These are phyloP conservation scores for Metarhizium guizhouense DNA, from an alignment of 2,329 filamentous ascomycete species.

Conservation along the genomic window DNA sequence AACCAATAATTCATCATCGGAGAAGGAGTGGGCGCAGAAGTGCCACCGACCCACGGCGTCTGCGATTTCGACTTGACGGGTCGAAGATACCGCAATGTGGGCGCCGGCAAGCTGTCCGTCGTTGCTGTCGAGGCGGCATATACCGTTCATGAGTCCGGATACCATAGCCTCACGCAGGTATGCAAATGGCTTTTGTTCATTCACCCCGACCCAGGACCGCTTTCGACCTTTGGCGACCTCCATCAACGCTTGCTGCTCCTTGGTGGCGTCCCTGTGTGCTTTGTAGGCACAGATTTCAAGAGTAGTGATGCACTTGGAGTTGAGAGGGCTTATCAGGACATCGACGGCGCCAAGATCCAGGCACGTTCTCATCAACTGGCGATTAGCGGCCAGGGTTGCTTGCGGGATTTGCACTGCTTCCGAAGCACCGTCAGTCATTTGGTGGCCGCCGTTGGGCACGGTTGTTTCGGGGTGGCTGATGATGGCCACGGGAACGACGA, in stretches of 20 bases:
- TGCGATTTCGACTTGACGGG: conserved; percentile 58
- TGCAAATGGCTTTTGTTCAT: conserved; percentile 77
- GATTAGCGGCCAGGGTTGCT: conserved; percentile 20
- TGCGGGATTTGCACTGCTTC: conserved; percentile 22
- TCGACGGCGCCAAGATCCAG: conserved; percentile 82
- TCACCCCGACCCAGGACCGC: conserved; percentile 83
- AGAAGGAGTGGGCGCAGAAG: conserved; percentile 84
- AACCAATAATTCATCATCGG: conserved; percentile 82
- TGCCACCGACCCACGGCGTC: conserved; percentile 68
- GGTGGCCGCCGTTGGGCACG: conserved; percentile 16
- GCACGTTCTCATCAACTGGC: conserved; percentile 54
- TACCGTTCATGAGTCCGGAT: conserved; percentile 78
- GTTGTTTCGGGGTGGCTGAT: conserved; percentile 31
- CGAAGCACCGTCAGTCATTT: conserved; percentile 28
- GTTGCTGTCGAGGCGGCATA: conserved; percentile 62
- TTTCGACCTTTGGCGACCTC: conserved; percentile 69
- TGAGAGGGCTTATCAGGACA: conserved; percentile 72
- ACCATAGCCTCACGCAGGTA: conserved; percentile 93
- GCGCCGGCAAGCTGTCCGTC: conserved; percentile 55
- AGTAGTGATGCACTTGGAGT: conserved; percentile 62
- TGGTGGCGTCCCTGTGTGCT: conserved; percentile 65
- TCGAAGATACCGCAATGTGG: conserved; percentile 57
- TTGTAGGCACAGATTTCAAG: conserved; percentile 79
- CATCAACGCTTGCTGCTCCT: conserved; percentile 63
- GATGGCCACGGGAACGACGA: conserved; percentile 48